A percentile compares a stretch with the other conserved stretches of the same genome.
Conservation (phyloP, 2,329 filamentous ascomycete genomes). For the Emergomyces africanus region DNA sequence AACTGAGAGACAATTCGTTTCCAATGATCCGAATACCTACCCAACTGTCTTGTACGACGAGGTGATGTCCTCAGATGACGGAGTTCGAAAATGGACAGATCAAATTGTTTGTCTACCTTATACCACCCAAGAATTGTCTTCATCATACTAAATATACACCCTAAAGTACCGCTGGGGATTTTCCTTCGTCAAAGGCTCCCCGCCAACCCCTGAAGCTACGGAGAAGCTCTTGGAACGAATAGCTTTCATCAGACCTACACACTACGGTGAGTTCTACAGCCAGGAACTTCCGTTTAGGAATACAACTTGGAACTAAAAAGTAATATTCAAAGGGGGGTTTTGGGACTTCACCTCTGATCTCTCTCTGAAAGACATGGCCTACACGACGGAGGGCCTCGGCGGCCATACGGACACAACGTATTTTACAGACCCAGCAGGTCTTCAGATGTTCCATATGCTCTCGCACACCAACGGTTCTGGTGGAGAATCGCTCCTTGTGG, state of each 20-base stretch:
- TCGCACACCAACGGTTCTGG: constrained; percentile 56
- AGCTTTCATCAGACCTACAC: constrained; percentile 75
- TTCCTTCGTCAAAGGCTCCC: constrained; percentile 60
- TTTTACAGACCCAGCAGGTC: constrained; percentile 79
- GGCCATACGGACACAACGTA: constrained; percentile 94
- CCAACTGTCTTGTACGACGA: constrained; percentile 49
- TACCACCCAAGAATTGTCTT: not conserved
- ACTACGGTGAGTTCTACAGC: constrained; percentile 60
- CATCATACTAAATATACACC: constrained; percentile 2
- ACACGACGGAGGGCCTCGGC: constrained; percentile 70
- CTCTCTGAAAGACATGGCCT: constrained; percentile 78
- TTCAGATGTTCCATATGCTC: constrained; percentile 87
- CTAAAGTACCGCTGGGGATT: constrained; percentile 56
- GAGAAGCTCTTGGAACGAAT: constrained; percentile 66
- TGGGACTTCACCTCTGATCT: constrained; percentile 86
- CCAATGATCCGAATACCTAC: constrained; percentile 29
- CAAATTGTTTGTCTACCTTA: constrained; percentile 38
- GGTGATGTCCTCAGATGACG: constrained; percentile 45
- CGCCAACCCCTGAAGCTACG: constrained; percentile 57
- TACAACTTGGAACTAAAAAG: not conserved
- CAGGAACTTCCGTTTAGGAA: not conserved
- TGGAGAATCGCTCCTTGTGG: constrained; percentile 69
- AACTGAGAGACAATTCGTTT: constrained; percentile 5
- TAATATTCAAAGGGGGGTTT: constrained; percentile 41
- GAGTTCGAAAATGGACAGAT: constrained; percentile 49